Conservation (phyloP, 192 early-diverging fungal genomes). For the Backusella westeae region DNA sequence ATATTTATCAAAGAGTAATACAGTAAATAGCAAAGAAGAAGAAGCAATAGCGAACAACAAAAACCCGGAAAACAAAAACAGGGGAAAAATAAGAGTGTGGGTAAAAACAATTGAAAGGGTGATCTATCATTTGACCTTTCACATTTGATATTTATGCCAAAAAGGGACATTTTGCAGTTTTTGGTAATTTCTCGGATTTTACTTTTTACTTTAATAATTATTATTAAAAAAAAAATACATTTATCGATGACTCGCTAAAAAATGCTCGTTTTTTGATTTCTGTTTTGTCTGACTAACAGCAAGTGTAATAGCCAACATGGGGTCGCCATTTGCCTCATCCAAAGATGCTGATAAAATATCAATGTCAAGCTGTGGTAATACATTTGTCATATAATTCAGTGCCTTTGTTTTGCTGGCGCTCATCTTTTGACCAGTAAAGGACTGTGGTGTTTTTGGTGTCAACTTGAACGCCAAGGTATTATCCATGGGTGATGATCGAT, state of each 20-base stretch:
- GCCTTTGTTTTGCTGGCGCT: neutral
- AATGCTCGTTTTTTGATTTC: neutral
- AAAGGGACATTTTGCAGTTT: neutral
- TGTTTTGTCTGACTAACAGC: conserved; percentile 14
- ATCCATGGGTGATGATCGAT: neutral
- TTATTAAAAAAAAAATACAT: neutral
- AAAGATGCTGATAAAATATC: conserved; percentile 9
- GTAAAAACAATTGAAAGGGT: neutral
- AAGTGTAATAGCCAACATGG: conserved; percentile 21
- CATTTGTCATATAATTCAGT: conserved; percentile 17
- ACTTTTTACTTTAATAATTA: neutral
- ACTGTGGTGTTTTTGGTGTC: neutral
- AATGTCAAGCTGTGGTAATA: conserved; percentile 18
- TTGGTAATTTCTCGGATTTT: neutral
- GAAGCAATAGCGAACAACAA: neutral
- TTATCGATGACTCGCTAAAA: neutral
- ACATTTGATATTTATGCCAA: neutral
- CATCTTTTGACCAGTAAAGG: neutral
- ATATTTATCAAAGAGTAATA: neutral
- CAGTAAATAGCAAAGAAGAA: neutral
- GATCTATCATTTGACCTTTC: neutral
- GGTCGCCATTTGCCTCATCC: conserved; percentile 23
- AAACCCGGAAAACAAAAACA: neutral
- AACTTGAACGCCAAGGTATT: neutral
- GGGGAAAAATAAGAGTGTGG: neutral